Evolutionary conservation across 345 rosid genomes (phyloP), one percentile per base, ranked within the genome.

Genomic region (Salix caprea): DNA sequence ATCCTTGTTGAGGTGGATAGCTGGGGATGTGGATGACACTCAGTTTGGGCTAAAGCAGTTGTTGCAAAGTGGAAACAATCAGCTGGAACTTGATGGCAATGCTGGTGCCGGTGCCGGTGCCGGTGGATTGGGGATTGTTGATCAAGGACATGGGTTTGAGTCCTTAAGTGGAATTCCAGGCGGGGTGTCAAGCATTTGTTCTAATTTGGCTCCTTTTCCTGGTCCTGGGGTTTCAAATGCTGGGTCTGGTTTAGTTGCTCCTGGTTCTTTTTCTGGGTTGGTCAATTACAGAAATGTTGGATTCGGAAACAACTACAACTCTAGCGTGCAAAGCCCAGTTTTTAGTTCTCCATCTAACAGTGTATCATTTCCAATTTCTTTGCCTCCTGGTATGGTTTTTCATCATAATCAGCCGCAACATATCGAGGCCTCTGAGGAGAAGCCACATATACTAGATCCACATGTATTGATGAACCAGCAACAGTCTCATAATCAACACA

Each of bases 1-100:
- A 70, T 85, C 89, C 60, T 66, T 87, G 62, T 69, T 85, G 65
- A 77, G 80, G 73, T 85, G 87, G 90, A 83, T 89, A 67, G 67
- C 86, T 8, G 90, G 90, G 37, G 89, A 89, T 71, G 82, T 79
- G 56, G 89, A 89, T 65, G 90, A 89, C 28, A n/a, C 64, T 0
- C 76, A 89, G 9, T 75, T 81, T 68, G 90, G 89, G 61, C 71
- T 83, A 65, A 77, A 70, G 71, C 82, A 83, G 71, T 67, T 80
- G 69, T 58, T 77, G 79, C 91, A 83, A 70, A 74, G 75, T 67
- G 86, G 82, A 21, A 80, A 62, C 34, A 74, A 24, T 75, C 77
- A 71, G 39, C 77, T 71, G 48, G 88, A 85, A 76, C 84, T 87
- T 48, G 87, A 85, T 32, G 80, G 78, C 81, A 84, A 78, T 80